Conservation (phyloP, 2,329 filamentous ascomycete genomes). For the Penicillium sp. region DNA sequence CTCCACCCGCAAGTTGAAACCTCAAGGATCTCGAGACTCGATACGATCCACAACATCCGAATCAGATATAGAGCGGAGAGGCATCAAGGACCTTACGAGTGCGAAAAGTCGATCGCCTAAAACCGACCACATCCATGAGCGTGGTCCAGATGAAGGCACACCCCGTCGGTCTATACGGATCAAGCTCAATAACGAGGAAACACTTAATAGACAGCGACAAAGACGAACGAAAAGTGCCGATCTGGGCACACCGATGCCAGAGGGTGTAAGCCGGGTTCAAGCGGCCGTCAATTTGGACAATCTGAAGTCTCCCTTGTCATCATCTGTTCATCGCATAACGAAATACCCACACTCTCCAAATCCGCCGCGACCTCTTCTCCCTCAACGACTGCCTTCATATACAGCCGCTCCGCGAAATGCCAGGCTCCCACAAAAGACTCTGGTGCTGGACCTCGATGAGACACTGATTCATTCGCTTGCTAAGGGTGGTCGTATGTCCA, state of each 20-base stretch:
- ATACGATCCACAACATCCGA: conserved; percentile 56
- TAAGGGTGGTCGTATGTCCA: conserved; percentile 92
- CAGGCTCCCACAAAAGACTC: conserved; percentile 74
- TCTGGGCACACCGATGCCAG: conserved; percentile 26
- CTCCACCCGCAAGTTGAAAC: conserved; percentile 32
- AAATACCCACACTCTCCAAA: conserved; percentile 88
- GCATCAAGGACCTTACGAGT: conserved; percentile 20
- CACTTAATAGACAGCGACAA: conserved; percentile 67
- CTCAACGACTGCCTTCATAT: conserved; percentile 85
- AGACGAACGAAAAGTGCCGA: conserved; percentile 35
- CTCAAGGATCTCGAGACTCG: conserved; percentile 40
- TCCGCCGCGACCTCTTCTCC: conserved; percentile 86
- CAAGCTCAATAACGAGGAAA: conserved; percentile 78
- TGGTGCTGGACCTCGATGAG: conserved; percentile 94
- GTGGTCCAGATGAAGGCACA: conserved; percentile 60
- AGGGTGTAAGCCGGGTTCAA: conserved; percentile 24
- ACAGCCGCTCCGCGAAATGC: conserved; percentile 50
- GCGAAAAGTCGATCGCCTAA: conserved; percentile 27
- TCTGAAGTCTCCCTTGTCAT: conserved; percentile 91
- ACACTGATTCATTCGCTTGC: conserved; percentile 98
- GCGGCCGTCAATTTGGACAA: conserved; percentile 69
- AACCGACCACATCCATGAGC: conserved; percentile 22
- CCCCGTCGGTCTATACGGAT: conserved; percentile 85
- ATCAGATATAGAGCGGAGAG: conserved; percentile 50
- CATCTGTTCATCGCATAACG: conserved; percentile 68